Conservation (phyloP, 2,329 filamentous ascomycete species). For the Teratosphaeria pseudoeucalypti region DNA sequence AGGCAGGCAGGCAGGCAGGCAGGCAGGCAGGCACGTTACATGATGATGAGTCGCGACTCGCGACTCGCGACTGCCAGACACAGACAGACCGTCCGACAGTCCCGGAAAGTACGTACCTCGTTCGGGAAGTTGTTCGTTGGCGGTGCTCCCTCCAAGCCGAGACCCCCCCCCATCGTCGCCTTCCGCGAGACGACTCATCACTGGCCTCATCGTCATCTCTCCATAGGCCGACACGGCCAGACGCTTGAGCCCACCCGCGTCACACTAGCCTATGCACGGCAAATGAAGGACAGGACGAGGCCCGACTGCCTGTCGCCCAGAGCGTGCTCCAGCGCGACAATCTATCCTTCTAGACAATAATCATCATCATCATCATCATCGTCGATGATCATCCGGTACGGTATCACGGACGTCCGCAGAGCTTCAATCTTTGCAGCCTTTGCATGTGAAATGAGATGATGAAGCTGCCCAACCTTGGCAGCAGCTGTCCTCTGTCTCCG, state of each 20-base stretch:
- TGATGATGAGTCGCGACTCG: no score
- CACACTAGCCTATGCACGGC: conserved; percentile 6
- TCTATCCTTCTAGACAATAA: background rate
- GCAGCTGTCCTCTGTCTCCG: background rate
- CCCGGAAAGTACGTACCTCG: background rate
- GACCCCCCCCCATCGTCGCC: no score
- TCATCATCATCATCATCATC: background rate
- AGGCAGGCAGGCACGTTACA: no score
- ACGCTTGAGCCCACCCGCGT: background rate
- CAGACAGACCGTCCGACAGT: no score
- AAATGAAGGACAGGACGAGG: conserved; percentile 1
- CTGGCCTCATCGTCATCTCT: no score
- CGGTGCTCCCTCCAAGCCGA: background rate
- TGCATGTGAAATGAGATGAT: background rate
- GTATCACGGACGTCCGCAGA: background rate
- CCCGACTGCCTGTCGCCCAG: background rate
- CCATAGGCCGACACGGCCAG: background rate
- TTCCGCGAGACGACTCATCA: no score
- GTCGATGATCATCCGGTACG: no score
- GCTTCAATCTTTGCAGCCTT: background rate
- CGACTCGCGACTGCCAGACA: background rate
- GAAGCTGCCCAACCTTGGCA: conserved; percentile 1
- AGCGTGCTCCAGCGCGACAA: background rate
- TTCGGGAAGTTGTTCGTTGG: background rate
- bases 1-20: no score